Evolutionary conservation across 768 basidiomycete species (phyloP), one percentile per base, ranked within the genome.

Genomic region (Podaxis sp.): DNA sequence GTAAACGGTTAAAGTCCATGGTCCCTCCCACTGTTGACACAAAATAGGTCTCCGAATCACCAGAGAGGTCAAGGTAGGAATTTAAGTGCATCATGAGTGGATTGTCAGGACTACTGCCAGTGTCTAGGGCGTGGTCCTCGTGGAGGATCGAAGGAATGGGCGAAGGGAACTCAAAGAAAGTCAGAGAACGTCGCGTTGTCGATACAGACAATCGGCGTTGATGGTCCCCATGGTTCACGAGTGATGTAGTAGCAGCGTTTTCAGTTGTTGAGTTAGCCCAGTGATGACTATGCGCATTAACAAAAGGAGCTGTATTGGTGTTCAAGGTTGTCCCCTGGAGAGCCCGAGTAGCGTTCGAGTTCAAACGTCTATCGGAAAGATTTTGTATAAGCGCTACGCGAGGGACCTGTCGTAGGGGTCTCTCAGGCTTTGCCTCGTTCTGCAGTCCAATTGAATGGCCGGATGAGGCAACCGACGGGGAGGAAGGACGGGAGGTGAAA

Each of bases 1-100:
- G 79, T 22, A 78, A 76, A 15, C 79, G 66, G 38, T 80, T 76
- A 64, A 80, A 80, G 62, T 79, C 74, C 12, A 78, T 68, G 19
- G 61, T 15, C 6, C 44, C 57, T n/a, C 67, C 65, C 39, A 75
- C 71, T 38, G 68, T 62, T 30, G 68, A 65, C 64, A 67, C 68
- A 64, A 72, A 73, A 49, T 67, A 62, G 40, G 69, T 67, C 7
- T 64, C 58, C 17, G 65, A 64, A 15, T 57, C 57, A 42, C 58
- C 58, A 24, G 42, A 52, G 38, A 44, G 40, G 36, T 56, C 58
- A 60, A 39, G 57, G 40, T 59, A 30, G 12, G 58, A 22, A 24
- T 17, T 30, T 22, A 48, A 8, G 22, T 12, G 54, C 19, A 7
- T 30, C 33, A 57, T 40, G 8, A n/a, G n/a, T 24, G 48, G 9